Conservation (phyloP, 2,329 filamentous ascomycete genomes). For the Tolypocladium album region DNA sequence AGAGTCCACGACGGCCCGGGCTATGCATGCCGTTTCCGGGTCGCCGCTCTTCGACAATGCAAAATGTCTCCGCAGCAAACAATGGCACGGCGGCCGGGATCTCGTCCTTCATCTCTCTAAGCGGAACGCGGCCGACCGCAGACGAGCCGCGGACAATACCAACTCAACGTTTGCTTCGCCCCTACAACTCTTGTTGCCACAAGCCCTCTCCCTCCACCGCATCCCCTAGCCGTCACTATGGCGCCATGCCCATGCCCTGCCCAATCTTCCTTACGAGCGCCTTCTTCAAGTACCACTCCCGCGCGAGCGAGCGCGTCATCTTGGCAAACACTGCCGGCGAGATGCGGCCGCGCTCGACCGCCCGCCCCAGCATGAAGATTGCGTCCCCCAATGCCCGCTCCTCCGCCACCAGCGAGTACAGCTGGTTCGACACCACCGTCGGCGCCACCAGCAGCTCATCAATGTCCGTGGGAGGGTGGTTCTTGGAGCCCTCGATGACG, state of each 20-base stretch:
- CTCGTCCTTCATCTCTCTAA: background rate
- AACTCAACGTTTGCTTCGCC: background rate
- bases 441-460: conserved; percentile 91
- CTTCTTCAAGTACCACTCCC: conserved; percentile 80
- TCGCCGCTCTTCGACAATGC: background rate
- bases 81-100: background rate
- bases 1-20: background rate
- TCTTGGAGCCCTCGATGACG: conserved; percentile 62
- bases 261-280: conserved; percentile 70
- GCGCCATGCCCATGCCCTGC: conserved; percentile 57
- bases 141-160: background rate
- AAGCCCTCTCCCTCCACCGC: background rate
- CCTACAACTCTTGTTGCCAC: background rate
- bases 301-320: conserved; percentile 61
- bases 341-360: conserved; percentile 62
- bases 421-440: conserved; percentile 83
- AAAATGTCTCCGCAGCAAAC: background rate
- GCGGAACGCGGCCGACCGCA: background rate
- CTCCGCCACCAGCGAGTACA: conserved; percentile 83
- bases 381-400: conserved; percentile 80
- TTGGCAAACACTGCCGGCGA: conserved; percentile 65
- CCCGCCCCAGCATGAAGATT: conserved; percentile 69
- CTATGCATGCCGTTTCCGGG: background rate
- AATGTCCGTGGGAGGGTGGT: conserved; percentile 61
- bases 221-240: conserved; percentile 10